These are phyloP conservation scores for Nannochloropsis gaditana DNA, from an alignment of 108 stramenopile species.

Conservation along the genomic window DNA sequence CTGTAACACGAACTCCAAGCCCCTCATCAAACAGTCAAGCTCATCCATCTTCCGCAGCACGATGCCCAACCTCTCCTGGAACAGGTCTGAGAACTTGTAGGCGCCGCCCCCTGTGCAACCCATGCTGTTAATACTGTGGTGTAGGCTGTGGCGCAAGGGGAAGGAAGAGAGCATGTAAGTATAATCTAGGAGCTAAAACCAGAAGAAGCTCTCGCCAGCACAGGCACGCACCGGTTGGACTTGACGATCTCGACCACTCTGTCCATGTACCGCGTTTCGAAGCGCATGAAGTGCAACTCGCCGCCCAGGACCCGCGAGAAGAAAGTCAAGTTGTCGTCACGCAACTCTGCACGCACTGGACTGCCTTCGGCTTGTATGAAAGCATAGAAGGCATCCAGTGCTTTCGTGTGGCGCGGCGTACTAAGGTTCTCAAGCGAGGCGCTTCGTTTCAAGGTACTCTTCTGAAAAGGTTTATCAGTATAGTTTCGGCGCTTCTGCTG, in stretches of 20 bases:
- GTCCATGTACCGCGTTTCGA: constrained; percentile 85
- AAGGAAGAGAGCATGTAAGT: not conserved
- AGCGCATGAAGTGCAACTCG: constrained; percentile 87
- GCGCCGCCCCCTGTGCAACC: constrained; percentile 91
- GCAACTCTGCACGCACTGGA: constrained; percentile 59
- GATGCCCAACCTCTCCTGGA: constrained; percentile 75
- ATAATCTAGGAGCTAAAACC: not conserved
- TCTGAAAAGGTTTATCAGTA: constrained; percentile 51
- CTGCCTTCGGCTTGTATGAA: constrained; percentile 48
- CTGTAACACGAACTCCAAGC: constrained; percentile 88
- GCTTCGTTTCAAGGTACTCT: constrained; percentile 31
- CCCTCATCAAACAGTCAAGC: constrained; percentile 85
- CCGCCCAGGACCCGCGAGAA: constrained; percentile 81
- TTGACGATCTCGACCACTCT: constrained; percentile 83
- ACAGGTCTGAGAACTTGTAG: constrained; percentile 84
- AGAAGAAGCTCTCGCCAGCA: constrained; percentile 51
- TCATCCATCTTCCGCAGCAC: constrained; percentile 85
- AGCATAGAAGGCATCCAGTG: constrained; percentile 63
- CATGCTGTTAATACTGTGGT: constrained; percentile 47
- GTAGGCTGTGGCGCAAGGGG: constrained; percentile 24
- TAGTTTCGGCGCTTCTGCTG: constrained; percentile 41
- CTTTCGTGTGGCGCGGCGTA: constrained; percentile 35
- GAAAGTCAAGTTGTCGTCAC: constrained; percentile 76
- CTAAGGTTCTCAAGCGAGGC: constrained; percentile 24
- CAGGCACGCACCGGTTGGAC: constrained; percentile 50